Evolutionary conservation across 139 green algal genomes (phyloP).

Genomic region (Micractinium conductrix): DNA sequence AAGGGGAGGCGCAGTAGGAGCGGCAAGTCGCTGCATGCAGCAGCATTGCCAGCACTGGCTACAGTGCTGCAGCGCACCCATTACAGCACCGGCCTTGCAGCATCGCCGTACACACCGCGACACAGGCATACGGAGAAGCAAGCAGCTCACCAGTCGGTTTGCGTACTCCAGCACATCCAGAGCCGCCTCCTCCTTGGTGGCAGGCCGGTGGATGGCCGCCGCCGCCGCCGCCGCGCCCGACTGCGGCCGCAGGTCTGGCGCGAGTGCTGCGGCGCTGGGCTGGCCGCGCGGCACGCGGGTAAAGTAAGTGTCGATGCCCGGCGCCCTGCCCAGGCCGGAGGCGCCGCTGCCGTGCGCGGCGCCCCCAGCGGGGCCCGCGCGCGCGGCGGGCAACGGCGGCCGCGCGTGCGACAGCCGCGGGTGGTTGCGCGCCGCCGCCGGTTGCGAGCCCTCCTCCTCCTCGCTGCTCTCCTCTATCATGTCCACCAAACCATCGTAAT

Average conservation of each 20-base stretch:
- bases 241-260: background rate
- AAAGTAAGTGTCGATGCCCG: slow-evolving; percentile 6
- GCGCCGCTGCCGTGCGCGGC: background rate
- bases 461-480: slow-evolving; percentile 22
- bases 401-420: background rate
- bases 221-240: background rate
- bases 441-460: background rate
- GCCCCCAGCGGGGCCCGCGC: no score
- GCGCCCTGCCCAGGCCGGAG: background rate
- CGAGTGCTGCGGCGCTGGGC: background rate
- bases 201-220: background rate
- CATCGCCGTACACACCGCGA: background rate
- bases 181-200: slow-evolving; percentile 33
- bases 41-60: background rate
- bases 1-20: background rate
- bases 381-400: background rate
- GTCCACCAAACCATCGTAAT: slow-evolving; percentile 20
- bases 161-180: slow-evolving; percentile 57
- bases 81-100: no score
- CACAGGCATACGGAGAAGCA: no score
- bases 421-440: background rate
- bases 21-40: no score
- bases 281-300: background rate
- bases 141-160: slow-evolving; percentile 44
- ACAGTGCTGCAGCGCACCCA: background rate